phyloP scores from a whole-genome alignment of 1,284 basidiomycete species.

The Phellinidium pouzarii region DNA sequence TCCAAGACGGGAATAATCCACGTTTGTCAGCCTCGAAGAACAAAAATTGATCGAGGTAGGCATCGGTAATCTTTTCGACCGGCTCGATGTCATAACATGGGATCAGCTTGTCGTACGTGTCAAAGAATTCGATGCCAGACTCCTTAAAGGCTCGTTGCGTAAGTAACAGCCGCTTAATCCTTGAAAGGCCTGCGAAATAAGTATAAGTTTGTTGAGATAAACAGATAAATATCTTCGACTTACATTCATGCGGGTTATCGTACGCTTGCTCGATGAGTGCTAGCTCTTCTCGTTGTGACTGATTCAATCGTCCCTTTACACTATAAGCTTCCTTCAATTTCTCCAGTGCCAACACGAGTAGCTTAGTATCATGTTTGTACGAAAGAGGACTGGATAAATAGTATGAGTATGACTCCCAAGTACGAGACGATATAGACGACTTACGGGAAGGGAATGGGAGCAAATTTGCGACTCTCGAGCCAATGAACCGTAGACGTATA shows the following conservation, averaged over 20 bases:
- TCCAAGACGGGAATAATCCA: slow-evolving; percentile 94
- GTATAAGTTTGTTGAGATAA: not conserved
- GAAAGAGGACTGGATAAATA: slow-evolving; percentile 65
- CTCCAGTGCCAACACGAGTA: slow-evolving; percentile 90
- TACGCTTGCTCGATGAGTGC: slow-evolving; percentile 97
- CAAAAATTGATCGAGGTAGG: slow-evolving; percentile 88
- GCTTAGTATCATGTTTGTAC: slow-evolving; percentile 97
- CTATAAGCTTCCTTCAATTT: slow-evolving; percentile 97
- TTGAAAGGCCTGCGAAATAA: slow-evolving; percentile 60
- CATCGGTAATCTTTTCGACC: slow-evolving; percentile 97
- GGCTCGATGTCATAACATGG: slow-evolving; percentile 98
- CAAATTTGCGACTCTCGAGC: slow-evolving; percentile 94
- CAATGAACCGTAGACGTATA: slow-evolving; percentile 97
- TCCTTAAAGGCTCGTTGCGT: slow-evolving; percentile 98
- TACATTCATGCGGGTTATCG: slow-evolving; percentile 88
- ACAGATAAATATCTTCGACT: slow-evolving; percentile 19
- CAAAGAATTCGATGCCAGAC: slow-evolving; percentile 90
- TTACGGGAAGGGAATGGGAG: slow-evolving; percentile 94
- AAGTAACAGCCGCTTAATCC: slow-evolving; percentile 91
- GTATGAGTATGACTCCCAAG: slow-evolving; percentile 8
- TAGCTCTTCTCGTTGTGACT: slow-evolving; percentile 93
- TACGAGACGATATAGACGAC: slow-evolving; percentile 23
- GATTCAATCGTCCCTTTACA: slow-evolving; percentile 94
- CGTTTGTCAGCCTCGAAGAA: slow-evolving; percentile 96
- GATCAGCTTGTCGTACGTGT: slow-evolving; percentile 95